Evolutionary conservation across 176 grass and related monocot species (phyloP).

Genomic region (Eragrostis nindensis): DNA sequence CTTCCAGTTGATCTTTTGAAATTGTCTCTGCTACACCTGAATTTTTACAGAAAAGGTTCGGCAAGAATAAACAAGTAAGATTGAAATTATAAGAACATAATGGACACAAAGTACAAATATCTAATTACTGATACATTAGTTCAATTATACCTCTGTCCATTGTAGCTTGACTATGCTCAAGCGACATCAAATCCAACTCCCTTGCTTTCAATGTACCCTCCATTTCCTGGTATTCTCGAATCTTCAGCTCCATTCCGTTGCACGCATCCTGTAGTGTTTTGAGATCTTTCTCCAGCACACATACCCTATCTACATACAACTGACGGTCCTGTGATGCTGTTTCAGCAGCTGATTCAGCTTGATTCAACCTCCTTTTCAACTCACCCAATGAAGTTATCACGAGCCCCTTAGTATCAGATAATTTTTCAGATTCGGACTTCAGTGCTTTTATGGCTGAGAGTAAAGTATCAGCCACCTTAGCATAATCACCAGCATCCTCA

Average conservation of each 20-base stretch:
- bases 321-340: conserved; percentile 59
- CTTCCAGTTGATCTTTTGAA: conserved; percentile 68
- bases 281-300: conserved; percentile 70
- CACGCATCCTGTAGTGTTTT: conserved; percentile 59
- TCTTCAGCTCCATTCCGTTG: conserved; percentile 67
- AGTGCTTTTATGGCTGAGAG: conserved; percentile 47
- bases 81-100: conserved; percentile 24
- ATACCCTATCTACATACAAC: conserved; percentile 58
- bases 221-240: conserved; percentile 60
- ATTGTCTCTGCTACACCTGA: conserved; percentile 54
- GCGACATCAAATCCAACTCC: conserved; percentile 66
- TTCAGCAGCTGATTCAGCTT: conserved; percentile 68
- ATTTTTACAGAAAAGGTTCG: conserved; percentile 14
- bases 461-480: conserved; percentile 55
- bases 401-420: conserved; percentile 43
- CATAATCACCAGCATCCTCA: conserved; percentile 45
- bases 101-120: conserved; percentile 16
- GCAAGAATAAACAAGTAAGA: conserved; percentile 42
- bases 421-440: conserved; percentile 39
- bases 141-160: conserved; percentile 57
- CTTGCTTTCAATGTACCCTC: conserved; percentile 56
- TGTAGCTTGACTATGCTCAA: conserved; percentile 48
- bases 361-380: conserved; percentile 61
- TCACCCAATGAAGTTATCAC: conserved; percentile 54
- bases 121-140: background rate